phyloP scores from a whole-genome alignment of 1,284 basidiomycete genomes.

The Trichosporon ovoides region DNA sequence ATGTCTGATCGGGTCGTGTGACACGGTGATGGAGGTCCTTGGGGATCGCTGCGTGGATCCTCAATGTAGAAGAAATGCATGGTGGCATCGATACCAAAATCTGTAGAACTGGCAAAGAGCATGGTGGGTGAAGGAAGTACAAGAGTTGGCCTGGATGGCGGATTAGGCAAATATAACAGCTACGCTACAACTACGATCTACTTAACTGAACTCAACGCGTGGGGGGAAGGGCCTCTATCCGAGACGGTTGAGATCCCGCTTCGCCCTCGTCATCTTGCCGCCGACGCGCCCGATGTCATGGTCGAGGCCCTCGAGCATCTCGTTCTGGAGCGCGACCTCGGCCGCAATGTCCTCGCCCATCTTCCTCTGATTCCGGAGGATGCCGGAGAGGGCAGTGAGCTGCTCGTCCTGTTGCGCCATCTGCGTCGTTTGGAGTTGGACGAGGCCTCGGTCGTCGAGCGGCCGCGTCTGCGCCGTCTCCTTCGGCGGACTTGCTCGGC shows the following conservation, averaged over 20 bases:
- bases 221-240: no score
- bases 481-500: conserved; percentile 53
- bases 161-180: no score
- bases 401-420: conserved; percentile 80
- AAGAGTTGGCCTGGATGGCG: no score
- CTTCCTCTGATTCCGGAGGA: conserved; percentile 77
- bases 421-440: conserved; percentile 71
- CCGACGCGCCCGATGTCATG: conserved; percentile 69
- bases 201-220: no score
- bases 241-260: conserved; percentile 68
- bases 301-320: conserved; percentile 73
- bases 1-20: no score
- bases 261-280: conserved; percentile 68
- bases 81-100: no score
- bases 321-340: conserved; percentile 80
- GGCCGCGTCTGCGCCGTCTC: conserved; percentile 84
- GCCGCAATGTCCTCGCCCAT: conserved; percentile 80
- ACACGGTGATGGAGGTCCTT: no score
- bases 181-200: no score
- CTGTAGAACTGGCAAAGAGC: no score
- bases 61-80: no score
- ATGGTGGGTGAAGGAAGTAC: no score
- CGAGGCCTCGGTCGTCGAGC: conserved; percentile 72
- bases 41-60: no score
- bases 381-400: conserved; percentile 68